phyloP scores from a whole-genome alignment of 2,329 filamentous ascomycete species.

The Hypomyces perniciosus region DNA sequence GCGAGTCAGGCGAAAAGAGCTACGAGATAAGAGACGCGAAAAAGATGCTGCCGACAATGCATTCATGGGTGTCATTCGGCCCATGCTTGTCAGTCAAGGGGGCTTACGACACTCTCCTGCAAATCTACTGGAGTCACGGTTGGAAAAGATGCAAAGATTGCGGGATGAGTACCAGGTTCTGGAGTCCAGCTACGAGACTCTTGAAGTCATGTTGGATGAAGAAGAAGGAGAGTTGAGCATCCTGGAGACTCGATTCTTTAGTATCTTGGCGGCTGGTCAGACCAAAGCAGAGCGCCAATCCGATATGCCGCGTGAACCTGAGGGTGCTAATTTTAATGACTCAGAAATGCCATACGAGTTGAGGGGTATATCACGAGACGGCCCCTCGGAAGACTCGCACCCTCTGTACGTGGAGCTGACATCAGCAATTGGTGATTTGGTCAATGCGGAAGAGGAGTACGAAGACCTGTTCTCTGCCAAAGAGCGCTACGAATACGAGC shows the following conservation, averaged over 20 bases:
- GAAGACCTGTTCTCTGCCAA: constrained; percentile 37
- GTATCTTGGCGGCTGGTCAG: constrained; percentile 28
- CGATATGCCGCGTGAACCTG: constrained; percentile 5
- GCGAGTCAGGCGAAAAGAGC: constrained; percentile 25
- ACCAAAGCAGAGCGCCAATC: constrained; percentile 10
- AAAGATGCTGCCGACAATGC: constrained; percentile 34
- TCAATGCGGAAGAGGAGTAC: constrained; percentile 42
- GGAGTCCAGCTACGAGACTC: constrained; percentile 32
- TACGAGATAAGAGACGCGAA: constrained; percentile 26
- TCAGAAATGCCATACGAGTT: constrained; percentile 27
- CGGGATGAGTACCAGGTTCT: constrained; percentile 32
- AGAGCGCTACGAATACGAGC: constrained; percentile 32
- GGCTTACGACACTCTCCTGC: constrained; percentile 17
- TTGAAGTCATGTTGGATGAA: constrained; percentile 30
- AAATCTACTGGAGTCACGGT: constrained; percentile 22
- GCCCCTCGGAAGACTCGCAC: constrained; percentile 36
- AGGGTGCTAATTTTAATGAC: constrained; percentile 5
- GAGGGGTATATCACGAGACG: constrained; percentile 29
- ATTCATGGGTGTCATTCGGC: constrained; percentile 35
- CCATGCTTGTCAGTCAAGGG: constrained; percentile 27
- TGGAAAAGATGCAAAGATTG: constrained; percentile 32
- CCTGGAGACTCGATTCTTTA: constrained; percentile 35
- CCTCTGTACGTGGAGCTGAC: constrained; percentile 42
- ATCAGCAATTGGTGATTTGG: constrained; percentile 38
- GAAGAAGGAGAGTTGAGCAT: constrained; percentile 30